A percentile compares a stretch with the other conserved stretches of the same genome.
Conservation (phyloP, 352 stramenopile genomes). For the Saprolegnia diclina region DNA sequence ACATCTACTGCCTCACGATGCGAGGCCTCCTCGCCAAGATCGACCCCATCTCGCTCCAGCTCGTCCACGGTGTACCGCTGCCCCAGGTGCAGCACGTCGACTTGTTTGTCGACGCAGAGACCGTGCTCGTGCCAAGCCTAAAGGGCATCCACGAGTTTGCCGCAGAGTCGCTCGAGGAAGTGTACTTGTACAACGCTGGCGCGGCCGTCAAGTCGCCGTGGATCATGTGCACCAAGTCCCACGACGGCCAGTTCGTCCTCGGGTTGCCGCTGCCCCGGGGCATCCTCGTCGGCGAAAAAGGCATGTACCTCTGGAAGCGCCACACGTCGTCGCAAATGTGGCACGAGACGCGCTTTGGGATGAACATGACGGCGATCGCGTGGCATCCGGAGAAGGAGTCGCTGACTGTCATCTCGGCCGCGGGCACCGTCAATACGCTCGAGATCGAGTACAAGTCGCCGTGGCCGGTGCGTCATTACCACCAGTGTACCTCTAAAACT, state of each 20-base stretch:
- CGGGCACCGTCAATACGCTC: conserved; percentile 56
- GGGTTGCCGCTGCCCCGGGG: conserved; percentile 72
- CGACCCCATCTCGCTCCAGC: conserved; percentile 42
- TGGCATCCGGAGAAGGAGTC: conserved; percentile 54
- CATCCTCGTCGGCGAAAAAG: conserved; percentile 65
- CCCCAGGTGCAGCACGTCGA: conserved; percentile 68
- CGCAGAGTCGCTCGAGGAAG: conserved; percentile 37
- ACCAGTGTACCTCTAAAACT: not conserved
- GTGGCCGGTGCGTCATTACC: conserved; percentile 41
- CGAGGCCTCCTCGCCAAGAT: conserved; percentile 61
- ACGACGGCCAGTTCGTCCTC: conserved; percentile 57
- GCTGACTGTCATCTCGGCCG: conserved; percentile 59
- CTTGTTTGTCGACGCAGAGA: conserved; percentile 52
- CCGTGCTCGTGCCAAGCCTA: conserved; percentile 53
- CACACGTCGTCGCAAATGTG: conserved; percentile 39
- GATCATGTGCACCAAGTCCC: conserved; percentile 64
- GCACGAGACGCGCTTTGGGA: conserved; percentile 71
- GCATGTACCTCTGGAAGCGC: conserved; percentile 66
- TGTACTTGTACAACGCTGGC: conserved; percentile 52
- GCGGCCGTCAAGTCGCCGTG: conserved; percentile 60
- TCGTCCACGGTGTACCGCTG: conserved; percentile 39
- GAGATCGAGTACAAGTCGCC: conserved; percentile 69
- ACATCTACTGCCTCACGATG: conserved; percentile 62
- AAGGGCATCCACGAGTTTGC: conserved; percentile 71
- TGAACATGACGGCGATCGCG: conserved; percentile 52